phyloP scores from a whole-genome alignment of 441 rosid species.

The Dalechampia spathulata region DNA sequence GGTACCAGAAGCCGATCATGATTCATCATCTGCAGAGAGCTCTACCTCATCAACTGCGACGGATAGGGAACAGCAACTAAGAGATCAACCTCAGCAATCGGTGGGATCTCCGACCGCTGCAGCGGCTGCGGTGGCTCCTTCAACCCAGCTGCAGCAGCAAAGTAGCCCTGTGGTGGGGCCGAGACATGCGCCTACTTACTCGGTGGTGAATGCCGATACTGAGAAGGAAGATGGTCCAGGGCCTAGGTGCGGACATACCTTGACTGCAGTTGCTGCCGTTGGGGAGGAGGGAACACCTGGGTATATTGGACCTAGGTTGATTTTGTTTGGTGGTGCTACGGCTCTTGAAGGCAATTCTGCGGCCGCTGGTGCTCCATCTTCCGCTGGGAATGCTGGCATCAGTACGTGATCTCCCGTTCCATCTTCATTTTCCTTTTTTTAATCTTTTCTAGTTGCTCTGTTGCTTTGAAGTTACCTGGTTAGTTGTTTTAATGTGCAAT shows the following conservation, averaged over 20 bases:
- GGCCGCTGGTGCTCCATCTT: conserved; percentile 79
- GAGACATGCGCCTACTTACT: conserved; percentile 82
- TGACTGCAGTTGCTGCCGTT: conserved; percentile 88
- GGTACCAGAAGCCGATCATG: conserved; percentile 63
- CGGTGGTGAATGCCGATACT: conserved; percentile 64
- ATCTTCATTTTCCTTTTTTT: neutral
- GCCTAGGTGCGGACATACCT: conserved; percentile 93
- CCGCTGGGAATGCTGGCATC: conserved; percentile 97
- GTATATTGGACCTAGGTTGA: conserved; percentile 80
- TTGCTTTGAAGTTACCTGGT: neutral
- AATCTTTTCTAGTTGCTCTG: neutral
- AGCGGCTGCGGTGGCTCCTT: neutral
- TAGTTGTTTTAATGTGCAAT: too few species aligned
- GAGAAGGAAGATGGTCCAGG: conserved; percentile 97
- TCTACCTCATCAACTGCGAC: conserved; percentile 28
- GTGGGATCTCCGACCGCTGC: conserved; percentile 16
- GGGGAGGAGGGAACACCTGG: conserved; percentile 86
- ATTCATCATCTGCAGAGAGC: conserved; percentile 32
- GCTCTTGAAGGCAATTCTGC: conserved; percentile 94
- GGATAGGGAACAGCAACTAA: conserved; percentile 52
- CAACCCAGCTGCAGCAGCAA: conserved; percentile 36
- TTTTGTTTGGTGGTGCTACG: conserved; percentile 94
- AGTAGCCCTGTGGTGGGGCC: conserved; percentile 61
- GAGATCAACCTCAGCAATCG: conserved; percentile 23
- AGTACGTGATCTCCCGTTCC: conserved; percentile 42